Evolutionary conservation across 192 early-diverging fungal genomes (phyloP).

Genomic region (Gonapodya sp.): DNA sequence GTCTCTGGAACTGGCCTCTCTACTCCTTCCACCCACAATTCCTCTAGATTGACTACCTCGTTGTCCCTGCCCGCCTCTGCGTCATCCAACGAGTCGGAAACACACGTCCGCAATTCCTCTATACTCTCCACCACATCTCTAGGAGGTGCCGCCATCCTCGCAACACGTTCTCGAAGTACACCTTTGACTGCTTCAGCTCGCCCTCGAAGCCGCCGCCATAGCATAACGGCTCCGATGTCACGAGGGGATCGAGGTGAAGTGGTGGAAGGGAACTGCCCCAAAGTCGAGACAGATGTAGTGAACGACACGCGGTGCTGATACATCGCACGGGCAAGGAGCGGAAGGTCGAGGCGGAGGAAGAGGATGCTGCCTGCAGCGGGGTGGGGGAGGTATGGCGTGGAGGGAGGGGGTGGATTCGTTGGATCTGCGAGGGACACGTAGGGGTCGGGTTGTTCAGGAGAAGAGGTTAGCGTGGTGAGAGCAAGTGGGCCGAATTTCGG

Average conservation of each 20-base stretch:
- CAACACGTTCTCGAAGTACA: background rate
- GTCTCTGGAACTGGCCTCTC: background rate
- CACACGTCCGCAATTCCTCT: background rate
- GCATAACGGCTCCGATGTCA: background rate
- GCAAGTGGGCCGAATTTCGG: background rate
- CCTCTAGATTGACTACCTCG: background rate
- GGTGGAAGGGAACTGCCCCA: no score
- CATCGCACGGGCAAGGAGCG: slow-evolving; percentile 1
- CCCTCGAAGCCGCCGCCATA: background rate
- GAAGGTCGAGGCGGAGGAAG: background rate
- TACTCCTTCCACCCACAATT: background rate
- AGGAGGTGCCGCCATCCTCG: background rate
- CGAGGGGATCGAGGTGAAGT: background rate
- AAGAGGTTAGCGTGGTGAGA: background rate
- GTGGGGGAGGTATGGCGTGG: background rate
- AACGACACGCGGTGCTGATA: background rate
- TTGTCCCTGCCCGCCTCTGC: background rate
- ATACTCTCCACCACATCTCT: background rate
- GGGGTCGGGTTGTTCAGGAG: no score
- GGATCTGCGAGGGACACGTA: background rate
- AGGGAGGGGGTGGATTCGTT: background rate
- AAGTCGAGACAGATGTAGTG: no score
- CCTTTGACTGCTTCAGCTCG: background rate
- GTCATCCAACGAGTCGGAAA: background rate
- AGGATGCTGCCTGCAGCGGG: background rate